Evolutionary conservation across 495 filamentous ascomycete species (phyloP).

Genomic region (Trichocladium uniseriatum): DNA sequence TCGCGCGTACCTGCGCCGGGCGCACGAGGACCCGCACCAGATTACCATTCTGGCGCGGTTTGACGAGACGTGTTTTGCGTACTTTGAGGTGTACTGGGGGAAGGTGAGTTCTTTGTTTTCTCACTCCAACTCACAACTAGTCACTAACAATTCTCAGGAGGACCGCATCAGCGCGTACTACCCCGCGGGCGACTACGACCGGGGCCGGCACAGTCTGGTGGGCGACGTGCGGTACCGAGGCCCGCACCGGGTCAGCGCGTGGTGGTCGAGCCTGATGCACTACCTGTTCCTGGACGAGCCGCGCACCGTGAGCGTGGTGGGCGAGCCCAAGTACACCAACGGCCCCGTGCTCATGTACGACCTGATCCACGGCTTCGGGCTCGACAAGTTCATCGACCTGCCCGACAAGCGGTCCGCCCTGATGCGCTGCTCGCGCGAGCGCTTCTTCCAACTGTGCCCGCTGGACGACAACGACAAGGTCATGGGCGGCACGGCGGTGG

Average conservation of each 20-base stretch:
- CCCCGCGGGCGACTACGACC: slow-evolving; percentile 52
- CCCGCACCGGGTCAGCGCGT: slow-evolving; percentile 55
- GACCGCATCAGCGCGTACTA: slow-evolving; percentile 60
- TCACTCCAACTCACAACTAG: background rate
- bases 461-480: slow-evolving; percentile 43
- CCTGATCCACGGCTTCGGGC: slow-evolving; percentile 52
- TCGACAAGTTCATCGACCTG: slow-evolving; percentile 58
- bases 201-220: slow-evolving; percentile 59
- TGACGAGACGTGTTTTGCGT: slow-evolving; percentile 52
- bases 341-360: slow-evolving; percentile 56
- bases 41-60: slow-evolving; percentile 54
- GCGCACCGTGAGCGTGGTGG: slow-evolving; percentile 51
- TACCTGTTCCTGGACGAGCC: slow-evolving; percentile 63
- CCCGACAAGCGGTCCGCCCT: slow-evolving; percentile 59
- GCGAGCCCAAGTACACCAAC: slow-evolving; percentile 55
- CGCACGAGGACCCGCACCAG: slow-evolving; percentile 54
- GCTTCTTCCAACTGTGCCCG: slow-evolving; percentile 60
- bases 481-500: slow-evolving; percentile 37
- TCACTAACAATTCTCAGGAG: slow-evolving; percentile 40
- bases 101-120: slow-evolving; percentile 39
- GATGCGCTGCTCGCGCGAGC: slow-evolving; percentile 49
- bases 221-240: slow-evolving; percentile 55
- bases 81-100: slow-evolving; percentile 65
- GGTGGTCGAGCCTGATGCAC: slow-evolving; percentile 61
- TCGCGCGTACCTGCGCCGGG: slow-evolving; percentile 48